phyloP scores from a whole-genome alignment of 2,329 filamentous ascomycete genomes.

The Teratosphaeriaceae sp. region DNA sequence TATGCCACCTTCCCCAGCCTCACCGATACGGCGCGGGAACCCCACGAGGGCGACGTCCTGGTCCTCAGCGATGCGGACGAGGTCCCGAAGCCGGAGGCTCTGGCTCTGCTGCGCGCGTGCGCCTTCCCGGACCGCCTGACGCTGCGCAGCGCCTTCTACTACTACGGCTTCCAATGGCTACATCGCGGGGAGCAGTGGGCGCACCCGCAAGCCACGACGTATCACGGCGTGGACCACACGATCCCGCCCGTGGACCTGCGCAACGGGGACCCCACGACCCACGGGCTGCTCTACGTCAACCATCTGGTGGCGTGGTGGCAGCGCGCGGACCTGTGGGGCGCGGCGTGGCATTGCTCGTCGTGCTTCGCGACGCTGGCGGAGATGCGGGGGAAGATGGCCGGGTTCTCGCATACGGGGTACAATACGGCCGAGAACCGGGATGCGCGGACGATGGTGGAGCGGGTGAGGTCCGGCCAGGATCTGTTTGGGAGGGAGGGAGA shows the following conservation, averaged over 20 bases:
- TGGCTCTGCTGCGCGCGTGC: conserved; percentile 21
- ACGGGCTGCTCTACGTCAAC: conserved; percentile 15
- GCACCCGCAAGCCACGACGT: conserved; percentile 56
- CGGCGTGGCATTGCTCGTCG: conserved; percentile 57
- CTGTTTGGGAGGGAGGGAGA: conserved; percentile 48
- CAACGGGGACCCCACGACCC: conserved; percentile 38
- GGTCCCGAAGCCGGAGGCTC: conserved; percentile 38
- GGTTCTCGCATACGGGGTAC: conserved; percentile 50
- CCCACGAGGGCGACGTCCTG: conserved; percentile 46
- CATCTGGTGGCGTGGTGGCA: conserved; percentile 28
- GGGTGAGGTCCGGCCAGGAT: conserved; percentile 48
- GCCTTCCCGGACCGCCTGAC: conserved; percentile 21
- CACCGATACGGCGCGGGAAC: conserved; percentile 35
- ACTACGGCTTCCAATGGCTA: conserved; percentile 26
- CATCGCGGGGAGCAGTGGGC: conserved; percentile 40
- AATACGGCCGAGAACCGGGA: conserved; percentile 47
- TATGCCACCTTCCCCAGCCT: conserved; percentile 49
- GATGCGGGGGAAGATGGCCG: conserved; percentile 50
- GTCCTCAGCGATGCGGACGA: conserved; percentile 57
- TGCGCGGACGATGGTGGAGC: conserved; percentile 42
- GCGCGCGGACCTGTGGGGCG: conserved; percentile 42
- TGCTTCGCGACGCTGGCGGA: conserved; percentile 53
- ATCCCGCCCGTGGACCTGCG: conserved; percentile 50
- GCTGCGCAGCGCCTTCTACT: conserved; percentile 23
- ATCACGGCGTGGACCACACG: conserved; percentile 41